Evolutionary conservation across 139 green algal species (phyloP).

Genomic region (Trebouxia sp.): DNA sequence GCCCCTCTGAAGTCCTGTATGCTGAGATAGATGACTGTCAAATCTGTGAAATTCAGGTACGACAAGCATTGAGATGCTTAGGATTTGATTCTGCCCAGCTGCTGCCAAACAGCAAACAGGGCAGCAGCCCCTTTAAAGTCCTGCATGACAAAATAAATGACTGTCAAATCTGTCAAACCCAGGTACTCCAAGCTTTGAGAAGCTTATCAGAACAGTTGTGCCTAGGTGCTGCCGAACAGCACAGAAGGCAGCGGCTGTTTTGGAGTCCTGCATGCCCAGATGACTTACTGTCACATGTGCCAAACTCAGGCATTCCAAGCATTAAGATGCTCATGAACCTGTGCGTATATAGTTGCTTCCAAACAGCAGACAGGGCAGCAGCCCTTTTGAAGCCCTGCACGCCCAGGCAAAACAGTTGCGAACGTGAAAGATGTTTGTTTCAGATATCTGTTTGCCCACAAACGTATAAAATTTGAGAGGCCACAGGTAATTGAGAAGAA

Average conservation of each 20-base stretch:
- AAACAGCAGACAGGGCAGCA: constrained; percentile 53
- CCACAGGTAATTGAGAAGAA: not conserved
- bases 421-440: not conserved
- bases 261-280: constrained; percentile 53
- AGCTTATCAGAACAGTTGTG: not conserved
- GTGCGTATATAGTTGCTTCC: constrained; percentile 39
- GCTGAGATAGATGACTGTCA: not conserved
- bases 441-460: too few relatives aligned
- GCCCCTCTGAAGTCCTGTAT: constrained; percentile 63
- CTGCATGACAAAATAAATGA: constrained; percentile 10
- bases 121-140: constrained; percentile 65
- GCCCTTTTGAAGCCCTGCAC: constrained; percentile 65
- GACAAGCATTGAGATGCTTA: too few relatives aligned
- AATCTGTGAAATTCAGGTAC: too few relatives aligned
- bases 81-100: too few relatives aligned
- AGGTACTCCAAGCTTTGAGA: not conserved
- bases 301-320: not conserved
- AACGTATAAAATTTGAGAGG: not conserved
- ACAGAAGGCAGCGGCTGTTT: constrained; percentile 54
- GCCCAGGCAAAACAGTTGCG: not conserved
- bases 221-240: constrained; percentile 48
- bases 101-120: constrained; percentile 41
- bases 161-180: not conserved
- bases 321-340: not conserved
- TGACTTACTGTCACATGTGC: not conserved